phyloP scores from a whole-genome alignment of 2,329 filamentous ascomycete genomes.

The Fusarium agapanthi region DNA sequence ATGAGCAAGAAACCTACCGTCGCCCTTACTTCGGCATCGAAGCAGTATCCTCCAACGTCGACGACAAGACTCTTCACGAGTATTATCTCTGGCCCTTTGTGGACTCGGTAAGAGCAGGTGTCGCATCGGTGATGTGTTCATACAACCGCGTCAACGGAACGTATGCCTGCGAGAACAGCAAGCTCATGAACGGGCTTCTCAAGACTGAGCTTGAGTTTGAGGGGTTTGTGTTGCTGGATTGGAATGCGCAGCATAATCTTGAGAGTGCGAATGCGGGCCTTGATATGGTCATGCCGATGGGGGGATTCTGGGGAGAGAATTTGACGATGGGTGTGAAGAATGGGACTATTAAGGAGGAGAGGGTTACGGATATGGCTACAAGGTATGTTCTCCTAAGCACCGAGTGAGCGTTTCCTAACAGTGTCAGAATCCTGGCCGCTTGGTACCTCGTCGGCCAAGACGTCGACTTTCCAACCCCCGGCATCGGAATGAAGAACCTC shows the following conservation, averaged over 20 bases:
- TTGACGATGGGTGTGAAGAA: slow-evolving; percentile 80
- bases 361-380: slow-evolving; percentile 82
- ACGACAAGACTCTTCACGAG: slow-evolving; percentile 72
- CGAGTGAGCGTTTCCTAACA: background rate
- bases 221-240: slow-evolving; percentile 75
- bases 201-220: slow-evolving; percentile 72
- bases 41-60: slow-evolving; percentile 68
- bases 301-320: slow-evolving; percentile 69
- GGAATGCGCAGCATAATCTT: slow-evolving; percentile 71
- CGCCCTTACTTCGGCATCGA: slow-evolving; percentile 54
- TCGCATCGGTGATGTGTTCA: slow-evolving; percentile 70
- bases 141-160: slow-evolving; percentile 78
- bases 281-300: slow-evolving; percentile 75
- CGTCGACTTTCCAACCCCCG: slow-evolving; percentile 55
- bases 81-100: slow-evolving; percentile 73
- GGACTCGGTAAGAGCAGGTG: slow-evolving; percentile 66
- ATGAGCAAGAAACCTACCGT: slow-evolving; percentile 67
- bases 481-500: slow-evolving; percentile 69
- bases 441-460: slow-evolving; percentile 52
- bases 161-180: slow-evolving; percentile 78
- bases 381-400: slow-evolving; percentile 55
- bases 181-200: slow-evolving; percentile 73
- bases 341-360: slow-evolving; percentile 74
- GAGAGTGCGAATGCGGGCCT: slow-evolving; percentile 64
- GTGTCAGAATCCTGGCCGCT: slow-evolving; percentile 13